Evolutionary conservation across 1,284 basidiomycete species (phyloP).

Genomic region (Ceratobasidium sp.): DNA sequence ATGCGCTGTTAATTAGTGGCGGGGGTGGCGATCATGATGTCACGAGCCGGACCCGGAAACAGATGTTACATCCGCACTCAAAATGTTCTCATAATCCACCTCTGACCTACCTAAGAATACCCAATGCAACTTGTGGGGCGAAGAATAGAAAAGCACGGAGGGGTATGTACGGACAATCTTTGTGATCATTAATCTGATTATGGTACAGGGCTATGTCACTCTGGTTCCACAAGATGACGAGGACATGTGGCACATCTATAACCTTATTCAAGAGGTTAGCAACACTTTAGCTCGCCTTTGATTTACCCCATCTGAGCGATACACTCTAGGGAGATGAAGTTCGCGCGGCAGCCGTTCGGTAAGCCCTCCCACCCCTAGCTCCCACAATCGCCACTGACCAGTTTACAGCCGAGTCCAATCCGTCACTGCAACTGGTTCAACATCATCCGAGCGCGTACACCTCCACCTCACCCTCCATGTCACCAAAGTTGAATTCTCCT

Average conservation of each 20-base stretch:
- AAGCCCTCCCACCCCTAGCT: slow-evolving; percentile 48
- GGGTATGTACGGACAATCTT: slow-evolving; percentile 53
- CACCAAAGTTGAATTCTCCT: slow-evolving; percentile 76
- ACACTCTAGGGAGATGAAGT: slow-evolving; percentile 81
- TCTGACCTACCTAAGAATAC: not conserved
- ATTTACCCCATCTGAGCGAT: slow-evolving; percentile 16
- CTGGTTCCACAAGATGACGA: slow-evolving; percentile 94
- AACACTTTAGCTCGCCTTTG: not conserved
- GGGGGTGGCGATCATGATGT: slow-evolving; percentile 37
- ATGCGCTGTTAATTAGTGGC: slow-evolving; percentile 11
- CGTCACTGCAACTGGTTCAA: slow-evolving; percentile 92
- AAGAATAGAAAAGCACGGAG: slow-evolving; percentile 63
- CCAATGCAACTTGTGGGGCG: slow-evolving; percentile 64
- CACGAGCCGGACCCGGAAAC: slow-evolving; percentile 45
- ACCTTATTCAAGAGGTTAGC: slow-evolving; percentile 84
- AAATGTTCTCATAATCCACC: slow-evolving; percentile 14
- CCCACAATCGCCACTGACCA: not conserved
- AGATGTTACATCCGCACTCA: slow-evolving; percentile 19
- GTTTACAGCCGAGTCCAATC: slow-evolving; percentile 70
- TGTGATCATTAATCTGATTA: not conserved
- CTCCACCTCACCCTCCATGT: slow-evolving; percentile 90
- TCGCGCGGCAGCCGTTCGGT: slow-evolving; percentile 90
- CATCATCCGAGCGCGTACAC: slow-evolving; percentile 89
- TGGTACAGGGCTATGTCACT: slow-evolving; percentile 84
- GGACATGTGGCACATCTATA: slow-evolving; percentile 99